Percentiles rank a stretch among this genome's conserved stretches.
Evolutionary conservation across 352 stramenopile genomes (phyloP).

Genomic region (Poterioochromonas sp.): DNA sequence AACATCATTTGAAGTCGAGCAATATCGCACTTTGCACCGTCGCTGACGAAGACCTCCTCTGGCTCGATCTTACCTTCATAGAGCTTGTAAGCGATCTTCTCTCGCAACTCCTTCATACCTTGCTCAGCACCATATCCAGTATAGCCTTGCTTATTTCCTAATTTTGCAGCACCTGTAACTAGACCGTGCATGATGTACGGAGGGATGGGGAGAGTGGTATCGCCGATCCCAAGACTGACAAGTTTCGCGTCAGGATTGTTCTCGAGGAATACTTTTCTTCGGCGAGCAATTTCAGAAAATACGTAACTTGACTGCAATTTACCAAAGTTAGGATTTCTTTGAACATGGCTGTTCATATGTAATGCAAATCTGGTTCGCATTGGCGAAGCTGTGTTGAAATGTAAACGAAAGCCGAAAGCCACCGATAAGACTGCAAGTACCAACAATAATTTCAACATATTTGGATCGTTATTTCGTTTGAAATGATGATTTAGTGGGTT

Average conservation of each 20-base stretch:
- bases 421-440: not conserved
- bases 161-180: conserved; percentile 53
- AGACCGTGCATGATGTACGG: conserved; percentile 64
- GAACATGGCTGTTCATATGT: conserved; percentile 21
- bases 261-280: conserved; percentile 61
- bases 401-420: not conserved
- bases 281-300: conserved; percentile 70
- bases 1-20: conserved; percentile 74
- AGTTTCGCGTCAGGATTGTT: conserved; percentile 58
- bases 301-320: conserved; percentile 63
- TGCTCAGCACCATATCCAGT: conserved; percentile 67
- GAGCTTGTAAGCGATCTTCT: conserved; percentile 65
- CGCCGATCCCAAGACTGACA: conserved; percentile 71
- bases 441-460: not conserved
- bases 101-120: conserved; percentile 54
- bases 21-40: conserved; percentile 77
- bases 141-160: conserved; percentile 67
- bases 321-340: conserved; percentile 63
- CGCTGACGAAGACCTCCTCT: conserved; percentile 68
- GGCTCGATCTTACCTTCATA: conserved; percentile 65
- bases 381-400: not conserved
- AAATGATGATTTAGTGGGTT: not conserved
- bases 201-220: conserved; percentile 68
- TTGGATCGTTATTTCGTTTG: not conserved
- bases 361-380: not conserved